Conservation (phyloP, 768 basidiomycete genomes). For the Harrya chromipes region DNA sequence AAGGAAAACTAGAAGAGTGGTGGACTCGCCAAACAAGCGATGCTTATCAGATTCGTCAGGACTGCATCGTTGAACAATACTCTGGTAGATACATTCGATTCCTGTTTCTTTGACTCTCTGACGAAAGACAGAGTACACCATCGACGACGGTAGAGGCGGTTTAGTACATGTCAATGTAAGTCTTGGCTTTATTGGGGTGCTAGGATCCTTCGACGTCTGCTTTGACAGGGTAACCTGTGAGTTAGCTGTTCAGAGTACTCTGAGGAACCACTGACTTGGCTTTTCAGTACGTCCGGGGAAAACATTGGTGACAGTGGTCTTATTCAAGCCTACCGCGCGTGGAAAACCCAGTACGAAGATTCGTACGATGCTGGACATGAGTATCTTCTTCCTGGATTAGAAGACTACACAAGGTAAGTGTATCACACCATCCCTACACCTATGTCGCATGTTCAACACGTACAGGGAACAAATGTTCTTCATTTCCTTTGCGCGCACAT, state of each 20-base stretch:
- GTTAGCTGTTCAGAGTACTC: slow-evolving; percentile 18
- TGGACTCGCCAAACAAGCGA: slow-evolving; percentile 87
- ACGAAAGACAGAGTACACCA: slow-evolving; percentile 57
- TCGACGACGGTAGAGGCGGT: slow-evolving; percentile 84
- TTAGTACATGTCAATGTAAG: slow-evolving; percentile 81
- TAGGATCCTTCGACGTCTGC: background rate
- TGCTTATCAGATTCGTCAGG: slow-evolving; percentile 77
- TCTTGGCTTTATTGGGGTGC: background rate
- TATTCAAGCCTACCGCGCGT: slow-evolving; percentile 87
- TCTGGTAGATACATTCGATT: slow-evolving; percentile 51
- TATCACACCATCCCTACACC: background rate
- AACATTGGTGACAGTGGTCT: slow-evolving; percentile 87
- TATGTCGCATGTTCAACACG: background rate
- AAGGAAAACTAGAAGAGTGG: slow-evolving; percentile 87
- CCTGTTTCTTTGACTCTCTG: background rate
- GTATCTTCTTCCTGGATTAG: slow-evolving; percentile 77
- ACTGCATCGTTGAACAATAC: slow-evolving; percentile 91
- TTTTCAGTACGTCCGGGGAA: slow-evolving; percentile 78
- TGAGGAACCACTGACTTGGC: slow-evolving; percentile 8
- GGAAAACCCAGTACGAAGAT: slow-evolving; percentile 73
- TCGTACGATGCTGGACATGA: slow-evolving; percentile 59
- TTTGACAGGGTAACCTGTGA: slow-evolving; percentile 67
- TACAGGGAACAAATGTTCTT: slow-evolving; percentile 90
- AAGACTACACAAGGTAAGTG: slow-evolving; percentile 61
- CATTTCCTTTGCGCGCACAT: slow-evolving; percentile 84